A percentile compares a stretch with the other conserved stretches of the same genome.
phyloP scores from a whole-genome alignment of 2,329 filamentous ascomycete species.

The Fusarium sp. region DNA sequence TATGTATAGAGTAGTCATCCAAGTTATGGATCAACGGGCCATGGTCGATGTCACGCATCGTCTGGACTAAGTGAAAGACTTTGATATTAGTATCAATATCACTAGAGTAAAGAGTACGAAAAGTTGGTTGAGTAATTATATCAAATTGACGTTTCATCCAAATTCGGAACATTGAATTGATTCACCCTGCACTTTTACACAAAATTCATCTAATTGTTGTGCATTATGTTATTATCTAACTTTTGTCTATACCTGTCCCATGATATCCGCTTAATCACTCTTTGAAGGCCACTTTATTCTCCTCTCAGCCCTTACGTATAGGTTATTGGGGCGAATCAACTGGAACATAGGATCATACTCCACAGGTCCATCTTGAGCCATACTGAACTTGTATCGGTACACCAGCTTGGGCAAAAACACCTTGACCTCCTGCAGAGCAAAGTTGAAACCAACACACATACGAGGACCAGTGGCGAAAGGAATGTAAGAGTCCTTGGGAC shows the following conservation, averaged over 20 bases:
- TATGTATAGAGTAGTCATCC: no score
- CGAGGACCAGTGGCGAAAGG: slow-evolving; percentile 70
- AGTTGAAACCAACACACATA: slow-evolving; percentile 75
- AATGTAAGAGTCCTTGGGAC: slow-evolving; percentile 65
- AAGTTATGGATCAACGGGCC: no score
- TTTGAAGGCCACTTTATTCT: slow-evolving; percentile 62
- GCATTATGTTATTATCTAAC: slow-evolving; percentile 29
- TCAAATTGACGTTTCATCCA: no score
- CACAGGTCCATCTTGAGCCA: slow-evolving; percentile 64
- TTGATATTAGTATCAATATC: no score
- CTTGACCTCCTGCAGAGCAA: slow-evolving; percentile 72
- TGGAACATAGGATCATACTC: slow-evolving; percentile 73
- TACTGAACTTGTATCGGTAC: slow-evolving; percentile 68
- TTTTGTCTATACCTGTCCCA: slow-evolving; percentile 22
- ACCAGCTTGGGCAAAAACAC: slow-evolving; percentile 69
- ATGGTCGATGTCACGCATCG: no score
- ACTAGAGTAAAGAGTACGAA: no score
- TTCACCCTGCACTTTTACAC: neutral
- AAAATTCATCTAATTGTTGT: slow-evolving; percentile 8
- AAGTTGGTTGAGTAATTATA: no score
- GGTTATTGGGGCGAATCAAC: slow-evolving; percentile 67
- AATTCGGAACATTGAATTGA: no score
- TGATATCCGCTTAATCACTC: slow-evolving; percentile 20
- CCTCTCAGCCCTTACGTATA: slow-evolving; percentile 65
- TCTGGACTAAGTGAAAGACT: no score